Percentiles rank a stretch among this genome's conserved stretches.
Evolutionary conservation across 75 land plant genomes (phyloP).

Genomic region (Cunninghamia lanceolata): DNA sequence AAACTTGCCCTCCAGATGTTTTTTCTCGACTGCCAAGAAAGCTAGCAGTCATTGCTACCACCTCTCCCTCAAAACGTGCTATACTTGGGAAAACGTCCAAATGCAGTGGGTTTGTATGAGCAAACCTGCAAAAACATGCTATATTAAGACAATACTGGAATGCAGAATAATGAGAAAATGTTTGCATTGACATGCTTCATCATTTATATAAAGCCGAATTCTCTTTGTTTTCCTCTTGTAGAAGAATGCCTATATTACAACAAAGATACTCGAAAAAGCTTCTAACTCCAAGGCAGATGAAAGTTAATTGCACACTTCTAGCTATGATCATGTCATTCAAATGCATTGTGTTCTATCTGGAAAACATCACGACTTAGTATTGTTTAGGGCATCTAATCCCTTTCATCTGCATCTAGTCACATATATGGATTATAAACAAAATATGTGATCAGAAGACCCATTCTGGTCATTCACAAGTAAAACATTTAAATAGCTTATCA

Average conservation of each 20-base stretch:
- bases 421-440: too few species aligned
- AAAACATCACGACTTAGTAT: neutral
- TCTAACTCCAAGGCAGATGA: neutral
- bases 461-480: too few species aligned
- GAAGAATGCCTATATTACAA: neutral
- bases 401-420: neutral
- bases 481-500: too few species aligned
- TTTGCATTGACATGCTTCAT: neutral
- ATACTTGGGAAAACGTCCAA: conserved; percentile 87
- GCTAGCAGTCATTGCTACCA: conserved; percentile 93
- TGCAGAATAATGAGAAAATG: neutral
- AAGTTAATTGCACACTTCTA: neutral
- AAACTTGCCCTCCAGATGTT: conserved; percentile 79
- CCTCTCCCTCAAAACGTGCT: conserved; percentile 83
- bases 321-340: neutral
- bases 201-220: neutral
- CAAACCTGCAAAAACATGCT: conserved; percentile 71
- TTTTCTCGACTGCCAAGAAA: conserved; percentile 77
- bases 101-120: conserved; percentile 98
- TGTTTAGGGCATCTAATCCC: neutral
- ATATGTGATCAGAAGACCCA: too few species aligned
- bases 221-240: neutral
- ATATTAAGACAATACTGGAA: neutral
- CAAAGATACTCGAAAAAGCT: neutral
- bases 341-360: neutral